phyloP scores from a whole-genome alignment of 2,329 filamentous ascomycete genomes.

The Epichloe festucae region DNA sequence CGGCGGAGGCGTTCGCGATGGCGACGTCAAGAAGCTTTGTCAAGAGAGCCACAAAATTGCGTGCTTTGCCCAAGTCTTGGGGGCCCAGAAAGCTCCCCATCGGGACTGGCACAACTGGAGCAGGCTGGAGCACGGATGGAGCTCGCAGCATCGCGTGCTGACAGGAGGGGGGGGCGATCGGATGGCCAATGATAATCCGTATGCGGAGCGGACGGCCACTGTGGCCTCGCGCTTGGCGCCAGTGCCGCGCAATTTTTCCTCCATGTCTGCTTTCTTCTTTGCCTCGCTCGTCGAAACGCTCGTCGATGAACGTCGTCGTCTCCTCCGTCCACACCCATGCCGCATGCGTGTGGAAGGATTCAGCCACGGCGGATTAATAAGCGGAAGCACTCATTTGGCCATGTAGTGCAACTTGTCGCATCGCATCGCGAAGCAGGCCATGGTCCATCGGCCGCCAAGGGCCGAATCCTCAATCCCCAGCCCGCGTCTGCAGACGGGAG shows the following conservation, averaged over 20 bases:
- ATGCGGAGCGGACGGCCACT: background rate
- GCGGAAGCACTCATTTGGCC: no score
- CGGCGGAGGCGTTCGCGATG: background rate
- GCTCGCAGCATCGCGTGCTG: constrained; percentile 6
- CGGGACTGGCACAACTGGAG: background rate
- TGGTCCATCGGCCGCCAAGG: constrained; percentile 2
- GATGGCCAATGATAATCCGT: background rate
- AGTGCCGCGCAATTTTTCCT: background rate
- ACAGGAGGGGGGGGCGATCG: background rate
- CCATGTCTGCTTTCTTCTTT: no score
- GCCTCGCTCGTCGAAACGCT: no score
- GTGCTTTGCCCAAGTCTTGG: constrained; percentile 23
- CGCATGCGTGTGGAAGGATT: background rate
- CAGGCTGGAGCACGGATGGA: background rate
- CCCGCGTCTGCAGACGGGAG: background rate
- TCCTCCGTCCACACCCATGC: background rate
- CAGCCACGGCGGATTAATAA: background rate
- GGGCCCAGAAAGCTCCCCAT: background rate
- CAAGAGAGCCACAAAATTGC: constrained; percentile 15
- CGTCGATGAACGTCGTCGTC: background rate
- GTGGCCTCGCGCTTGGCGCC: background rate
- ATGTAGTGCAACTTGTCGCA: no score
- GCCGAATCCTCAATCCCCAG: background rate
- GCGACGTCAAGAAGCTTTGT: constrained; percentile 5
- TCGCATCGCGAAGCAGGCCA: background rate